phyloP scores from a whole-genome alignment of 129 eudicot species.

The Apium graveolens region DNA sequence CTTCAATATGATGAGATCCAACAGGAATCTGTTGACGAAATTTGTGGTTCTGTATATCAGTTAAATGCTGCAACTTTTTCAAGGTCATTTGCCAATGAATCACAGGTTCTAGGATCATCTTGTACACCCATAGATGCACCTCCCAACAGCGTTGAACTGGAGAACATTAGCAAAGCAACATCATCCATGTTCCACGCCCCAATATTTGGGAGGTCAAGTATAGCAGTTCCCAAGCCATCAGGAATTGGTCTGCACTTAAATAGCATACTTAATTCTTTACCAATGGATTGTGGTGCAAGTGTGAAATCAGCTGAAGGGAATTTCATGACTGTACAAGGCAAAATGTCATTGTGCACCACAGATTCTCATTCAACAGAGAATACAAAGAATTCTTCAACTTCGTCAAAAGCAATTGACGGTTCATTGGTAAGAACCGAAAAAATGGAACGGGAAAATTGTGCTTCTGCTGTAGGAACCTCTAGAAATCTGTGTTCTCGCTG shows the following conservation, averaged over 20 bases:
- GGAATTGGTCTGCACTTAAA: slow-evolving; percentile 88
- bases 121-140: slow-evolving; percentile 12
- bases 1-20: slow-evolving; percentile 48
- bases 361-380: slow-evolving; percentile 25
- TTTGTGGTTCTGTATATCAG: slow-evolving; percentile 16
- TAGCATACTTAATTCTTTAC: slow-evolving; percentile 45
- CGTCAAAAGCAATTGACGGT: slow-evolving; percentile 22
- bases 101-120: slow-evolving; percentile 28
- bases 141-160: slow-evolving; percentile 12
- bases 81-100: not conserved
- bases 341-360: slow-evolving; percentile 16
- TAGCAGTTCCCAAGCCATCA: slow-evolving; percentile 51
- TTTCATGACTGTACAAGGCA: slow-evolving; percentile 21
- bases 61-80: slow-evolving; percentile 9
- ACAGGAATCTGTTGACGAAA: slow-evolving; percentile 11
- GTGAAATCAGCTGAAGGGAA: slow-evolving; percentile 23
- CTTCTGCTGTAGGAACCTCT: slow-evolving; percentile 13
- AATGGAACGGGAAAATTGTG: slow-evolving; percentile 16
- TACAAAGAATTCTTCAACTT: slow-evolving; percentile 22
- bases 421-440: slow-evolving; percentile 33
- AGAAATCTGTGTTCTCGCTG: slow-evolving; percentile 12
- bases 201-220: slow-evolving; percentile 16
- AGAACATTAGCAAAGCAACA: slow-evolving; percentile 4
- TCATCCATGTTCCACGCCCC: slow-evolving; percentile 10
- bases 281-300: slow-evolving; percentile 25